phyloP scores from a whole-genome alignment of 78 protist genomes.

The Monosiga brevicollis region DNA sequence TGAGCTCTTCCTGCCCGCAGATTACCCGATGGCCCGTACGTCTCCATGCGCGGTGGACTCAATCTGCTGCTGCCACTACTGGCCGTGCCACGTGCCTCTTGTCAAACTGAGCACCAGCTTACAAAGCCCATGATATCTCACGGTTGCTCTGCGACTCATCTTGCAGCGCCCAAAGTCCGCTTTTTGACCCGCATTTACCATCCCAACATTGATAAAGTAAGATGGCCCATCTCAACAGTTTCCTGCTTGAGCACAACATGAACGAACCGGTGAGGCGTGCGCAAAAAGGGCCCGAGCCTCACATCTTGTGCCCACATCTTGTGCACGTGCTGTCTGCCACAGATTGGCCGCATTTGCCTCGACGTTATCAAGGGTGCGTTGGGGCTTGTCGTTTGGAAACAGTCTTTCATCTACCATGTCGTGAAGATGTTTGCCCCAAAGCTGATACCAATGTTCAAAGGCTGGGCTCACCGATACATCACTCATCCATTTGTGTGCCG shows the following conservation, averaged over 20 bases:
- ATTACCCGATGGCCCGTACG: conserved; percentile 11
- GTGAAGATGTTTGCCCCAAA: neutral
- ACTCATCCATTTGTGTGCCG: neutral
- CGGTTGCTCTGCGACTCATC: neutral
- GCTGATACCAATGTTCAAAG: neutral
- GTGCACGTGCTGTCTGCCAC: too few relatives aligned
- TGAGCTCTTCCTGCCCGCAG: conserved; percentile 6
- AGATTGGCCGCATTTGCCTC: conserved; percentile 96
- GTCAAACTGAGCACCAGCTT: neutral
- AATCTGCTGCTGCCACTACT: neutral
- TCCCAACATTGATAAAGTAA: conserved; percentile 95
- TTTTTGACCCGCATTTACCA: conserved; percentile 86
- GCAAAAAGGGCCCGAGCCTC: too few relatives aligned
- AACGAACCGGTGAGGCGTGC: too few relatives aligned
- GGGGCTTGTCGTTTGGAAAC: neutral
- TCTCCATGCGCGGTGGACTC: neutral
- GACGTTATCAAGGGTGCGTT: conserved; percentile 77
- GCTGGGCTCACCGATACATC: neutral
- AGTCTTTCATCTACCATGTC: neutral
- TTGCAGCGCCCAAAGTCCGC: conserved; percentile 44
- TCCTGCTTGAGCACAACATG: too few relatives aligned
- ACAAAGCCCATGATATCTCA: neutral
- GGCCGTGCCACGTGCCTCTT: neutral
- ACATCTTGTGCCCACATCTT: too few relatives aligned
- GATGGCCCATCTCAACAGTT: too few relatives aligned